These are phyloP conservation scores for Moricandia moricandioides DNA, from an alignment of 345 rosid genomes.

Conservation along the genomic window DNA sequence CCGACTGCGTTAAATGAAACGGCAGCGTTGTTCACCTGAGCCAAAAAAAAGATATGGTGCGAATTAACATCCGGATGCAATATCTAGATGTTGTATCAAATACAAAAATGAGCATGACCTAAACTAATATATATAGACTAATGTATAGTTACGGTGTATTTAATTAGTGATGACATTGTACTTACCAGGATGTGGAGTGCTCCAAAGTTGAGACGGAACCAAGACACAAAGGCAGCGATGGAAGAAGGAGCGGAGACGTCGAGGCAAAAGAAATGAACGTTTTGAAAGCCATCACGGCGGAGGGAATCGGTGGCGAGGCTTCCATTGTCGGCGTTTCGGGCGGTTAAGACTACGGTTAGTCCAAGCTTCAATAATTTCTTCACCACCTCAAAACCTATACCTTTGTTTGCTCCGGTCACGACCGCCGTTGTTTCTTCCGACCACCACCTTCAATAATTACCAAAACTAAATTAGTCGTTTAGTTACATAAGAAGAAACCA, in stretches of 20 bases:
- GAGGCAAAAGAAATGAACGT: slow-evolving; percentile 47
- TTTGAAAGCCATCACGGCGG: slow-evolving; percentile 36
- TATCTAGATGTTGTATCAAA: too few relatives aligned
- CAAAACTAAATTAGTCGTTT: neutral
- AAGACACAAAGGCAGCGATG: slow-evolving; percentile 48
- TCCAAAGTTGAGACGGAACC: slow-evolving; percentile 43
- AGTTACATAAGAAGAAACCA: neutral
- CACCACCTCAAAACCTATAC: slow-evolving; percentile 76
- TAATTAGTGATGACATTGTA: neutral
- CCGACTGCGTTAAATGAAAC: slow-evolving; percentile 67
- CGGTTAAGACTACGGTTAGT: slow-evolving; percentile 65
- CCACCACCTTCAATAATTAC: slow-evolving; percentile 65
- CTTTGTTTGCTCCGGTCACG: slow-evolving; percentile 88
- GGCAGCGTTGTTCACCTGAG: slow-evolving; percentile 77
- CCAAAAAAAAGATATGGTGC: neutral
- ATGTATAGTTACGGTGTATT: neutral
- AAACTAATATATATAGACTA: neutral
- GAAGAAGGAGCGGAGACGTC: slow-evolving; percentile 66
- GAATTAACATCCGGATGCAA: too few relatives aligned
- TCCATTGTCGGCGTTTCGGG: slow-evolving; percentile 65
- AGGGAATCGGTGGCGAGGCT: slow-evolving; percentile 51
- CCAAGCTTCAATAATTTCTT: slow-evolving; percentile 61
- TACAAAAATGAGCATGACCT: too few relatives aligned
- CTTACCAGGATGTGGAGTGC: slow-evolving; percentile 46
- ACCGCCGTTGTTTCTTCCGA: slow-evolving; percentile 58